Percentiles rank a stretch among this genome's conserved stretches.
Evolutionary conservation across 2,329 filamentous ascomycete genomes (phyloP).

Genomic region (Calonectria hongkongensis): DNA sequence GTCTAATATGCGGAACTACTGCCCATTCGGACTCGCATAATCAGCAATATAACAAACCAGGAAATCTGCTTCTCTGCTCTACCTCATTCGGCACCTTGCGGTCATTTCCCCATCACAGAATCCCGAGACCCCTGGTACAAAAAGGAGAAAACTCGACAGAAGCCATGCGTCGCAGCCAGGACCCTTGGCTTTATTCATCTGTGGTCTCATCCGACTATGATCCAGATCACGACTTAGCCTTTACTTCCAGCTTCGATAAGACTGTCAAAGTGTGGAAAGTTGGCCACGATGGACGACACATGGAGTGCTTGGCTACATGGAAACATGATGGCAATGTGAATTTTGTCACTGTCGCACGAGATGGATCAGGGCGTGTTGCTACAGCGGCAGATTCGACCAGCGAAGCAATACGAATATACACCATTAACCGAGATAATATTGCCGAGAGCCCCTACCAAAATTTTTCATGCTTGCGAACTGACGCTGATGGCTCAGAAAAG

Average conservation of each 20-base stretch:
- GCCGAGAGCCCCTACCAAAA: conserved; percentile 60
- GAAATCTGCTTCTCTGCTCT: conserved; percentile 76
- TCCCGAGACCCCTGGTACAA: conserved; percentile 71
- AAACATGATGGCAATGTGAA: conserved; percentile 75
- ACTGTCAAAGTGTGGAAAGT: conserved; percentile 77
- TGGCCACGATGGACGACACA: conserved; percentile 60
- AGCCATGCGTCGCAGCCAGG: conserved; percentile 75
- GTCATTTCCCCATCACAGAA: conserved; percentile 74
- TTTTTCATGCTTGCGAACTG: conserved; percentile 64
- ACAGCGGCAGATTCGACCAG: conserved; percentile 74
- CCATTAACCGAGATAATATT: conserved; percentile 62
- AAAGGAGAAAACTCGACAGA: conserved; percentile 73
- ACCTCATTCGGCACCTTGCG: conserved; percentile 64
- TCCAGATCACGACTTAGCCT: conserved; percentile 65
- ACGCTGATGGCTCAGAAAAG: conserved; percentile 62
- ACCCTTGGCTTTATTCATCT: conserved; percentile 78
- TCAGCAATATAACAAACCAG: conserved; percentile 80
- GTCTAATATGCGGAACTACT: conserved; percentile 77
- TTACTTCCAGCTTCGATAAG: conserved; percentile 77
- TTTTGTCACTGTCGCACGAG: conserved; percentile 74
- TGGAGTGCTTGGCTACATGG: conserved; percentile 70
- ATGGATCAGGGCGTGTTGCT: conserved; percentile 70
- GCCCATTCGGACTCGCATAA: conserved; percentile 78
- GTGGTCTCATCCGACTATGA: conserved; percentile 78
- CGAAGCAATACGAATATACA: conserved; percentile 75